A percentile compares a stretch with the other conserved stretches of the same genome.
Evolutionary conservation across 1,139 yeast species (phyloP).

Genomic region (Scheffersomyces quercinus): DNA sequence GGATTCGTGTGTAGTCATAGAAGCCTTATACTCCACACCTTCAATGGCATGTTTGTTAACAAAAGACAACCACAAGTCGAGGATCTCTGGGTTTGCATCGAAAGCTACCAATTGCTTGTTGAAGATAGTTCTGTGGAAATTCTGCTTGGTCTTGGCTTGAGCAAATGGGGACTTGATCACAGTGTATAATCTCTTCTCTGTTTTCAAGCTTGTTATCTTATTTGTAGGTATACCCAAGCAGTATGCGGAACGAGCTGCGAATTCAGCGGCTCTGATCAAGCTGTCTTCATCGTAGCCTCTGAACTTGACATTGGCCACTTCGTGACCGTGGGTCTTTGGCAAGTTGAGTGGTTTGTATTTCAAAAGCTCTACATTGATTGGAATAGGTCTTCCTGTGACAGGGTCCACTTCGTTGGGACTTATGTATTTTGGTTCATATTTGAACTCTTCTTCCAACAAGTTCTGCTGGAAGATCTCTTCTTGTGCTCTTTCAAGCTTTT

Average conservation of each 20-base stretch:
- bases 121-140: conserved; percentile 86
- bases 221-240: conserved; percentile 81
- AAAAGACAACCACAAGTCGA: conserved; percentile 81
- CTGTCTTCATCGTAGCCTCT: conserved; percentile 73
- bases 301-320: conserved; percentile 69
- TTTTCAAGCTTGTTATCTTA: conserved; percentile 55
- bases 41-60: conserved; percentile 74
- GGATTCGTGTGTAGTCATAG: conserved; percentile 61
- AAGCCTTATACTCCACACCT: conserved; percentile 83
- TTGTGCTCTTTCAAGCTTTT: conserved; percentile 27
- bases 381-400: conserved; percentile 55
- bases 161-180: conserved; percentile 93
- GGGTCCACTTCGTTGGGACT: conserved; percentile 33
- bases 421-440: conserved; percentile 44
- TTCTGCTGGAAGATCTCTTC: conserved; percentile 29
- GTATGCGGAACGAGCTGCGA: conserved; percentile 86
- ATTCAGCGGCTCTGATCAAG: conserved; percentile 77
- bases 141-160: conserved; percentile 92
- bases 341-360: conserved; percentile 80
- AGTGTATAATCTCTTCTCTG: conserved; percentile 81
- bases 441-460: conserved; percentile 30
- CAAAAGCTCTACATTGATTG: conserved; percentile 80
- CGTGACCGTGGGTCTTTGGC: conserved; percentile 66
- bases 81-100: conserved; percentile 83
- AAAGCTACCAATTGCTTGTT: conserved; percentile 71